Percentiles rank a stretch among this genome's conserved stretches.
Conservation (phyloP, 805 yeast species). For the Lachancea mirantina region DNA sequence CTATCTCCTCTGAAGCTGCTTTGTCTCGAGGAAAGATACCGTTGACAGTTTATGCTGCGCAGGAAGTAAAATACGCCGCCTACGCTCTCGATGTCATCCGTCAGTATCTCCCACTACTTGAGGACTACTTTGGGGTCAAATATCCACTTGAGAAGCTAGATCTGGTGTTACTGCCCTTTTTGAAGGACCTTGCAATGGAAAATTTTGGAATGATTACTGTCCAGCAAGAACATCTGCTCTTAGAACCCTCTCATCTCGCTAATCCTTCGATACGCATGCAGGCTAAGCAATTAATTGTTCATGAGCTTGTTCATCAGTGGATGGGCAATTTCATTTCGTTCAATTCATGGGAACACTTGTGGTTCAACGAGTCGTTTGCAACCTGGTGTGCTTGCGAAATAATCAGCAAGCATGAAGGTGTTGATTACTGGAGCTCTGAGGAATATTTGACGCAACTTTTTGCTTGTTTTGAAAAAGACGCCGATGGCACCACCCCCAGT, state of each 20-base stretch:
- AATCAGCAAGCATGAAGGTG: conserved; percentile 27
- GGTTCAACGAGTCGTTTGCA: conserved; percentile 77
- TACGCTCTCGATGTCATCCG: conserved; percentile 45
- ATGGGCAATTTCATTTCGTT: conserved; percentile 62
- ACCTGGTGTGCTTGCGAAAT: conserved; percentile 58
- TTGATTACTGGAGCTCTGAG: conserved; percentile 20
- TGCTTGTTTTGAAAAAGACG: conserved; percentile 14
- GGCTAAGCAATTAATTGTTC: conserved; percentile 53
- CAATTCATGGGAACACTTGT: conserved; percentile 59
- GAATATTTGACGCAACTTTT: conserved; percentile 21
- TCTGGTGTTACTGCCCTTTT: conserved; percentile 59
- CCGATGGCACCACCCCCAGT: conserved; percentile 11
- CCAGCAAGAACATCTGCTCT: conserved; percentile 43
- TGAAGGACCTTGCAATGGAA: conserved; percentile 76
- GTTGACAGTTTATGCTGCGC: conserved; percentile 47
- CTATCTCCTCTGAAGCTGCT: conserved; percentile 33
- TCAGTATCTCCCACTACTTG: conserved; percentile 43
- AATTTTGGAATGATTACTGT: conserved; percentile 66
- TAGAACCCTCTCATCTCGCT: conserved; percentile 30
- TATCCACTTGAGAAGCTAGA: conserved; percentile 64
- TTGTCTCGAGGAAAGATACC: conserved; percentile 33
- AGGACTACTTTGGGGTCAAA: conserved; percentile 34
- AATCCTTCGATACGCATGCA: conserved; percentile 25
- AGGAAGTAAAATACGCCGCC: conserved; percentile 38
- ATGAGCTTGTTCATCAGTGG: conserved; percentile 78